phyloP scores from a whole-genome alignment of 306 rosid genomes.

The Echinosophora koreensis region DNA sequence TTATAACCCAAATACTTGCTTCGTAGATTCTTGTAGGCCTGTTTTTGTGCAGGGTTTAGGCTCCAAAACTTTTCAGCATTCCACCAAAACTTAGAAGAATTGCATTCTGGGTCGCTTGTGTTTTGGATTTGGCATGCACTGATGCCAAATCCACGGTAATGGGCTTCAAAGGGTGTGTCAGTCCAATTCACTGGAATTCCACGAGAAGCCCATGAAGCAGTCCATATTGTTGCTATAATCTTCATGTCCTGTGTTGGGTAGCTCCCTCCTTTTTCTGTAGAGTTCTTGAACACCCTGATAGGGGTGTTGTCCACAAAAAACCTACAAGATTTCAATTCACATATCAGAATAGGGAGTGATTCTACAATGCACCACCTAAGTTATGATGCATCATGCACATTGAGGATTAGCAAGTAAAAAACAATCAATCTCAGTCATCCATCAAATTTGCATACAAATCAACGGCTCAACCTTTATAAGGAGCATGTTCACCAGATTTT shows the following conservation, averaged over 20 bases:
- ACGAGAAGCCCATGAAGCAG: slow-evolving; percentile 27
- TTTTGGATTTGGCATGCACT: neutral
- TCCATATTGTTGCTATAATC: slow-evolving; percentile 46
- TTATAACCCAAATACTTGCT: slow-evolving; percentile 41
- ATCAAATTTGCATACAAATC: no score
- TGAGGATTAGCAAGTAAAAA: no score
- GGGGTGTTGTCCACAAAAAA: slow-evolving; percentile 43
- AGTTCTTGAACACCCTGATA: slow-evolving; percentile 46
- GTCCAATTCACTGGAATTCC: slow-evolving; percentile 42
- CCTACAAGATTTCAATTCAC: slow-evolving; percentile 17
- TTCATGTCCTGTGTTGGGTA: slow-evolving; percentile 39
- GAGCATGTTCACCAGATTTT: no score
- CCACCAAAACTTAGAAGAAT: slow-evolving; percentile 39
- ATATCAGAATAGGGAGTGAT: neutral
- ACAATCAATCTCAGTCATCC: no score
- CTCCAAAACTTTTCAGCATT: slow-evolving; percentile 1
- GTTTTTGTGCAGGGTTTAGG: neutral
- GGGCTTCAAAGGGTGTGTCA: slow-evolving; percentile 40
- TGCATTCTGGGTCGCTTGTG: neutral
- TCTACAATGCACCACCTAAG: no score
- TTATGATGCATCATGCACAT: no score
- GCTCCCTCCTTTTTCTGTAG: slow-evolving; percentile 7
- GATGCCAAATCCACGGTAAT: slow-evolving; percentile 37
- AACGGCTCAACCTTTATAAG: no score
- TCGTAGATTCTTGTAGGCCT: slow-evolving; percentile 26